Evolutionary conservation across 2,329 filamentous ascomycete species (phyloP).

Genomic region (Alternaria infectoria): DNA sequence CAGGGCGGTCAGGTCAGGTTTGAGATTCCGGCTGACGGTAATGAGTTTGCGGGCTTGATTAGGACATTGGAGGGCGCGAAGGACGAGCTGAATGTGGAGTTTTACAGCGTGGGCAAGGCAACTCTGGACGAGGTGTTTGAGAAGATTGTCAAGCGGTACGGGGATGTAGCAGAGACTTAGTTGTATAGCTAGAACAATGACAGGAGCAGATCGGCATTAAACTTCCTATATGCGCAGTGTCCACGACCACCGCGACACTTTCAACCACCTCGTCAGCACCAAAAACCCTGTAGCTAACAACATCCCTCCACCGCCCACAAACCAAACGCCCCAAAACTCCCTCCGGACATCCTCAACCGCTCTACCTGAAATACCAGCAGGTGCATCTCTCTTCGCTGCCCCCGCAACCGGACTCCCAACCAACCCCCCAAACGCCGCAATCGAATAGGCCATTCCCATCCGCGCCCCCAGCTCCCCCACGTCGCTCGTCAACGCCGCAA

Average conservation of each 20-base stretch:
- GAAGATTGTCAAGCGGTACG: neutral
- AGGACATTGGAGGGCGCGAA: neutral
- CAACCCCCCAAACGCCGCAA: conserved; percentile 56
- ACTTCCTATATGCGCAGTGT: neutral
- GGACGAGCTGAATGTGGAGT: neutral
- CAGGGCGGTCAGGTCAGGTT: neutral
- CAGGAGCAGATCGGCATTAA: neutral
- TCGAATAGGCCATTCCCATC: conserved; percentile 60
- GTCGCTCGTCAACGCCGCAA: conserved; percentile 46
- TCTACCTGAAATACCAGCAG: neutral
- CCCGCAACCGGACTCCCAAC: conserved; percentile 61
- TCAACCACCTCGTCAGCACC: neutral
- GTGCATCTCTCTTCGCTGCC: conserved; percentile 24
- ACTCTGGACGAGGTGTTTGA: neutral
- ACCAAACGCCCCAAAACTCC: neutral
- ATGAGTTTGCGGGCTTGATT: neutral
- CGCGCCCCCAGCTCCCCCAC: conserved; percentile 52
- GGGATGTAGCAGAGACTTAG: neutral
- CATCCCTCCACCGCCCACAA: neutral
- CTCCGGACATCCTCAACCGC: neutral
- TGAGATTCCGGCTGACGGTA: neutral
- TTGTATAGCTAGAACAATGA: neutral
- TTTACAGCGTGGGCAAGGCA: neutral
- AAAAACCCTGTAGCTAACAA: neutral
- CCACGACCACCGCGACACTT: neutral